Conservation (phyloP, 1,284 basidiomycete species). For the Bjerkandera adusta region DNA sequence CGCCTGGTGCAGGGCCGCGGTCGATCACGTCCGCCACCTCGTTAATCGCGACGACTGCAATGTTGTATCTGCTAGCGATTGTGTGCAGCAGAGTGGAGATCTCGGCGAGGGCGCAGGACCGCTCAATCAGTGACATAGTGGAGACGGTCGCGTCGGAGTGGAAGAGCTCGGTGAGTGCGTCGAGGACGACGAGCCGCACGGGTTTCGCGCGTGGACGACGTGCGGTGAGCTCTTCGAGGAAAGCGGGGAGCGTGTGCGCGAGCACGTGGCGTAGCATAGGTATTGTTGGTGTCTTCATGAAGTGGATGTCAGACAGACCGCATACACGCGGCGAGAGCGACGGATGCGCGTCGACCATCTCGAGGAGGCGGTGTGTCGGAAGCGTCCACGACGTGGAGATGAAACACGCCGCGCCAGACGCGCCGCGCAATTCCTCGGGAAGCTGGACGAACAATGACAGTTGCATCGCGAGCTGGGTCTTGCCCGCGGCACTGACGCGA, state of each 20-base stretch:
- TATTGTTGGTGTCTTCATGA: conserved; percentile 55
- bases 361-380: conserved; percentile 62
- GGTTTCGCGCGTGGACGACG: conserved; percentile 39
- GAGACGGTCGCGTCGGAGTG: conserved; percentile 56
- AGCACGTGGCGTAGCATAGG: conserved; percentile 68
- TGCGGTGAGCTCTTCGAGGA: conserved; percentile 41
- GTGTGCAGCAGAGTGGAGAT: conserved; percentile 56
- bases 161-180: conserved; percentile 81
- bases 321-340: conserved; percentile 43
- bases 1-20: conserved; percentile 17
- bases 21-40: conserved; percentile 81
- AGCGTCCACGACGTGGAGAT: conserved; percentile 74
- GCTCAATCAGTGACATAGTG: conserved; percentile 59
- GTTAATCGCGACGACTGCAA: conserved; percentile 84
- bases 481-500: conserved; percentile 72
- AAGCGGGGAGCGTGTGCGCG: conserved; percentile 57
- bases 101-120: conserved; percentile 66
- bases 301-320: conserved; percentile 68
- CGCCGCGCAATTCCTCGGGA: conserved; percentile 47
- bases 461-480: conserved; percentile 83
- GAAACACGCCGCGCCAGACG: conserved; percentile 66
- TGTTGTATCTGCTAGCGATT: conserved; percentile 57
- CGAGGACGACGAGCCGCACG: conserved; percentile 73
- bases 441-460: conserved; percentile 76
- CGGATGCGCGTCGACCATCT: conserved; percentile 53